These are phyloP conservation scores for Mucor plumbeus DNA, from an alignment of 371 early-diverging fungal species.

Conservation along the genomic window DNA sequence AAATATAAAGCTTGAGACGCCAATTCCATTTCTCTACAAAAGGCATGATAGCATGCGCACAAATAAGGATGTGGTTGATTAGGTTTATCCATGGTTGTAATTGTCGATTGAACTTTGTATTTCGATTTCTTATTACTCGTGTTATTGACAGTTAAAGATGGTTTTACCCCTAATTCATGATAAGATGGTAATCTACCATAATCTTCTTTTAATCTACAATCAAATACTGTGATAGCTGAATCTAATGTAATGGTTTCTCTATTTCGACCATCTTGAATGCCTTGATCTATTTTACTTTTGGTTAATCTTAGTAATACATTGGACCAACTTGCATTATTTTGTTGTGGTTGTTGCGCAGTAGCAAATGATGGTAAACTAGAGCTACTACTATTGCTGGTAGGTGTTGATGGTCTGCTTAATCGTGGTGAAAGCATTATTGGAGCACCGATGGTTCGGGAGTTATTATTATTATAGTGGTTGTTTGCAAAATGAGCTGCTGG, in stretches of 20 bases:
- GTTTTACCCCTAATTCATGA: conserved; percentile 41
- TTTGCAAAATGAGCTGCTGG: conserved; percentile 19
- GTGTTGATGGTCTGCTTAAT: conserved; percentile 3
- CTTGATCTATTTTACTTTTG: conserved; percentile 26
- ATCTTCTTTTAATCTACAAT: conserved; percentile 53
- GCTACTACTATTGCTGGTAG: conserved; percentile 1
- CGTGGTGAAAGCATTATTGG: background rate
- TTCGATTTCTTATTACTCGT: conserved; percentile 10
- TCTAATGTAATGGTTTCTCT: conserved; percentile 36
- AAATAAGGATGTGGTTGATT: conserved; percentile 31
- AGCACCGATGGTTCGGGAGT: conserved; percentile 4
- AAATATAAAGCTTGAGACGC: conserved; percentile 42
- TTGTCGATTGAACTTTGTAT: background rate
- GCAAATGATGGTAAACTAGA: conserved; percentile 1
- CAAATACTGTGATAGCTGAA: conserved; percentile 42
- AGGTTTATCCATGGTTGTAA: conserved; percentile 17
- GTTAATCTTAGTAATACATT: conserved; percentile 28
- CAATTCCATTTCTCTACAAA: conserved; percentile 43
- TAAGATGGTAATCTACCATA: conserved; percentile 50
- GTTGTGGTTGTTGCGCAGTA: background rate
- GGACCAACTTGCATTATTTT: conserved; percentile 22
- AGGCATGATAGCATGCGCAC: conserved; percentile 45
- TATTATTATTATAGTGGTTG: background rate
- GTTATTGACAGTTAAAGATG: conserved; percentile 7
- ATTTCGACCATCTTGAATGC: conserved; percentile 13